These are phyloP conservation scores for Oxyria digyna DNA, from an alignment of 148 eudicot species.

Conservation along the genomic window DNA sequence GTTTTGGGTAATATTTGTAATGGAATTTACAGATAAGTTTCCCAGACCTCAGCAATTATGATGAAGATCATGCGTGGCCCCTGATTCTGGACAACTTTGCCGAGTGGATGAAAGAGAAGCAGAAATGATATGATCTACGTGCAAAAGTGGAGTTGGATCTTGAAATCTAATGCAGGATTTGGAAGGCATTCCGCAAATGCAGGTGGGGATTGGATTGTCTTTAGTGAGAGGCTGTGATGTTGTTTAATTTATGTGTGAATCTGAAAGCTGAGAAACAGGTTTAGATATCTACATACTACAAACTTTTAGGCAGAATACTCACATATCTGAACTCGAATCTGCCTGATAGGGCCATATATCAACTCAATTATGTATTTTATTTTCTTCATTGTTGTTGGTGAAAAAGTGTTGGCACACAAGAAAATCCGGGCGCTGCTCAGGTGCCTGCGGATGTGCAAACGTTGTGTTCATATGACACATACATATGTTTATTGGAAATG, in stretches of 20 bases:
- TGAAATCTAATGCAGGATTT: not conserved
- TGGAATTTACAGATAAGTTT: conserved; percentile 53
- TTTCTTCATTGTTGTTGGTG: not conserved
- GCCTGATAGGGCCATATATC: not conserved
- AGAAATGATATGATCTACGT: conserved; percentile 10
- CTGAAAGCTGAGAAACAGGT: not conserved
- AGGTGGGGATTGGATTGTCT: not conserved
- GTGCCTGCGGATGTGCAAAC: too few species aligned
- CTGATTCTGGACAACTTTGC: conserved; percentile 89
- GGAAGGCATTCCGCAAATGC: not conserved
- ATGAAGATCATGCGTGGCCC: conserved; percentile 84
- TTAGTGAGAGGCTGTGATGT: not conserved
- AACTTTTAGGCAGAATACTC: not conserved
- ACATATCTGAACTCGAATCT: not conserved
- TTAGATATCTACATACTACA: not conserved
- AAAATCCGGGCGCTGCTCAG: too few species aligned
- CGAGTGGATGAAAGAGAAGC: conserved; percentile 79
- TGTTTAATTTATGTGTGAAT: not conserved
- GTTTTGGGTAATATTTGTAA: not conserved
- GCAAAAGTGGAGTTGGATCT: not conserved
- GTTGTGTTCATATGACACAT: too few species aligned
- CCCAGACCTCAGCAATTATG: conserved; percentile 70
- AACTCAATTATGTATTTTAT: not conserved
- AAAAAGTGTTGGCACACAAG: too few species aligned
- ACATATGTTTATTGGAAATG: not conserved